These are phyloP conservation scores for Rhodotorula graminis DNA, from an alignment of 768 basidiomycete species.

Conservation along the genomic window DNA sequence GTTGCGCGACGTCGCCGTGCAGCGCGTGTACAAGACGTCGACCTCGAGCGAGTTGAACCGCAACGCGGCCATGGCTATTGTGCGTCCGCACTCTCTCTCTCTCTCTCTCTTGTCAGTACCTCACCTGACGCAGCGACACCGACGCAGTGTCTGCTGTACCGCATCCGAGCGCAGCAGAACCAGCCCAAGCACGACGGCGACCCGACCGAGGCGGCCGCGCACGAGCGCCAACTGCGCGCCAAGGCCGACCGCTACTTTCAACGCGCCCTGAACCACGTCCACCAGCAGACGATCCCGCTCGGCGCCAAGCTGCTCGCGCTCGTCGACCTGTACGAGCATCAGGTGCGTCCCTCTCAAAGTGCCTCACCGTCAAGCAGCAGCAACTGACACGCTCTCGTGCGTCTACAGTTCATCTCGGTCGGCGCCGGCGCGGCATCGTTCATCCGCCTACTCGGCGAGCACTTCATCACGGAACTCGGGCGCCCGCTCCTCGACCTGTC, in stretches of 20 bases:
- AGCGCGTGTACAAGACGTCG: conserved; percentile 2
- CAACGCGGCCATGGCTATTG: not conserved
- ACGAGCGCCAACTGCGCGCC: not conserved
- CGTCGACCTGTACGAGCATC: conserved; percentile 19
- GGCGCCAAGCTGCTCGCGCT: conserved; percentile 21
- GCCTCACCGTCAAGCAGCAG: no score
- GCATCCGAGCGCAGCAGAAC: not conserved
- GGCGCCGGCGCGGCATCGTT: not conserved
- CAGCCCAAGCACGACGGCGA: not conserved
- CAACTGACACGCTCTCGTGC: no score
- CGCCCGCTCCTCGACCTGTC: conserved; percentile 13
- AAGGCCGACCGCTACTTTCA: conserved; percentile 22
- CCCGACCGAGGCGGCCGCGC: not conserved
- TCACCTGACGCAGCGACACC: no score
- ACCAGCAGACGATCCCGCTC: conserved; percentile 15
- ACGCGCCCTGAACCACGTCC: conserved; percentile 14
- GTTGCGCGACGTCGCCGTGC: conserved; percentile 10
- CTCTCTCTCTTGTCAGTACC: no score
- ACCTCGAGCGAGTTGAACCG: not conserved
- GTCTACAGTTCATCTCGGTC: not conserved
- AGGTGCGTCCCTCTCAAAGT: conserved; percentile 10
- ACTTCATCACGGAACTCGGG: not conserved
- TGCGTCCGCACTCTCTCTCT: not conserved
- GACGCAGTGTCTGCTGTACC: conserved; percentile 9
- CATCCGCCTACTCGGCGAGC: not conserved